Conservation (phyloP, 2,329 filamentous ascomycete genomes). For the Alternaria arborescens region DNA sequence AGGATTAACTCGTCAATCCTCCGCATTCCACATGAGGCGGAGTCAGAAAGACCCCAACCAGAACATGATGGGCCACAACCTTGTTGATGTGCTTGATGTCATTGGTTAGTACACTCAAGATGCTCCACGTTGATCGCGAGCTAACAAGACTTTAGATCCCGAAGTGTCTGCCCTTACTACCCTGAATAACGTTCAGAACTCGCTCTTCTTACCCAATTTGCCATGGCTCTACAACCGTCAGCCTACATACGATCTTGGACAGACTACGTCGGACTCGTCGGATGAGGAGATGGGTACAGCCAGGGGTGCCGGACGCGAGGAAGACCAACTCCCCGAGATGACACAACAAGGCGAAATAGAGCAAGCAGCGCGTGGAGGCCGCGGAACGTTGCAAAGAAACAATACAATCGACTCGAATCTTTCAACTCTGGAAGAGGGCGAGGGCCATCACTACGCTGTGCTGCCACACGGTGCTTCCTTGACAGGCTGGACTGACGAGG, state of each 20-base stretch:
- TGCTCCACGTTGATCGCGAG: slow-evolving; percentile 20
- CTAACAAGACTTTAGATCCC: slow-evolving; percentile 67
- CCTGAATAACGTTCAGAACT: slow-evolving; percentile 91
- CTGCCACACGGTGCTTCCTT: slow-evolving; percentile 77
- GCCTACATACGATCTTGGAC: slow-evolving; percentile 78
- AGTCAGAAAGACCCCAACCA: slow-evolving; percentile 42
- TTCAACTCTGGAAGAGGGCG: slow-evolving; percentile 55
- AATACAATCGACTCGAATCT: slow-evolving; percentile 46
- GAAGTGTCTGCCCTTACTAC: slow-evolving; percentile 84
- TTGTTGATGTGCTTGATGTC: slow-evolving; percentile 74
- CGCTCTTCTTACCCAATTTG: slow-evolving; percentile 82
- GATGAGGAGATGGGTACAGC: slow-evolving; percentile 37
- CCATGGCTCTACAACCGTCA: slow-evolving; percentile 77
- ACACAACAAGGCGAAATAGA: slow-evolving; percentile 28
- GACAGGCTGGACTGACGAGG: slow-evolving; percentile 77
- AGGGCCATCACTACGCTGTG: slow-evolving; percentile 73
- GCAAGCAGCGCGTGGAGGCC: slow-evolving; percentile 19
- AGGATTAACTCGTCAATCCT: slow-evolving; percentile 31
- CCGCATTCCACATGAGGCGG: slow-evolving; percentile 40
- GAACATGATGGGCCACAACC: slow-evolving; percentile 62
- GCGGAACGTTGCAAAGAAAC: slow-evolving; percentile 23
- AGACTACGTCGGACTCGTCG: slow-evolving; percentile 49
- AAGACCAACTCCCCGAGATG: slow-evolving; percentile 28
- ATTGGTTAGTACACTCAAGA: slow-evolving; percentile 62
- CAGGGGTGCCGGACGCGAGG: slow-evolving; percentile 18